Evolutionary conservation across 768 basidiomycete species (phyloP), one percentile per base, ranked within the genome.

Genomic region (Artomyces pyxidatus): DNA sequence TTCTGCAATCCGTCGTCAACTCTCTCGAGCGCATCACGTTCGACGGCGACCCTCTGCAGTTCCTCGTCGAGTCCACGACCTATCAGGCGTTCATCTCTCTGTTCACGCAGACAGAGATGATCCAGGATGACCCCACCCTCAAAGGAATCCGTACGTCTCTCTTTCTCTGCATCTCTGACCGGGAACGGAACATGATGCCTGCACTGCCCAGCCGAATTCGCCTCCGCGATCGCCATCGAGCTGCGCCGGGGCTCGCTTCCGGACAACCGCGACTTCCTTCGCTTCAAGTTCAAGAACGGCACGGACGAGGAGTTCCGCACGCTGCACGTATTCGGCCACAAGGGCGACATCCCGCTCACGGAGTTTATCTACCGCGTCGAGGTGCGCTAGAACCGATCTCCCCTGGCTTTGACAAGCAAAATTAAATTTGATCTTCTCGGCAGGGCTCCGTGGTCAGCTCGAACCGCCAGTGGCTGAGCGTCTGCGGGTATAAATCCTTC

Each of bases 61-160:
- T 93, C 68, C 72, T 84, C 65, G 63, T 90, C 56, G 72, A 88
- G 57, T 79, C 87, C 68, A 82, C 83, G 14, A 86, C 87, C 54
- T 93, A 93, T 73, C 90, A 92, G 65, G 83, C 90, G 12, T 89
- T 94, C 77, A 82, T 92, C 60, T 90, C 88, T 4, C 74, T 93
- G 65, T 85, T 93, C 78, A 78, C 82, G 62, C 77, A 85, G 65
- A 78, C 87, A 17, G 85, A 84, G 49, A 67, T 84, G 48, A 57
- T 66, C 56, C 69, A 76, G 52, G 66, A 74, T 23, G 66, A 80
- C 61, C 83, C 85, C 1, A 75, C 83, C 47, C 64, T 83, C 55
- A 65, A 69, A 42, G 79, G 71, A 37, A 76, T 88, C 53, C 83
- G 85, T 88, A 61, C 61, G 85, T 78, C 42, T 21, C 29, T n/a